Percentiles rank a stretch among this genome's conserved stretches.
These are phyloP conservation scores for Diplotaxis tenuifolia DNA, from an alignment of 345 rosid genomes.

Conservation along the genomic window DNA sequence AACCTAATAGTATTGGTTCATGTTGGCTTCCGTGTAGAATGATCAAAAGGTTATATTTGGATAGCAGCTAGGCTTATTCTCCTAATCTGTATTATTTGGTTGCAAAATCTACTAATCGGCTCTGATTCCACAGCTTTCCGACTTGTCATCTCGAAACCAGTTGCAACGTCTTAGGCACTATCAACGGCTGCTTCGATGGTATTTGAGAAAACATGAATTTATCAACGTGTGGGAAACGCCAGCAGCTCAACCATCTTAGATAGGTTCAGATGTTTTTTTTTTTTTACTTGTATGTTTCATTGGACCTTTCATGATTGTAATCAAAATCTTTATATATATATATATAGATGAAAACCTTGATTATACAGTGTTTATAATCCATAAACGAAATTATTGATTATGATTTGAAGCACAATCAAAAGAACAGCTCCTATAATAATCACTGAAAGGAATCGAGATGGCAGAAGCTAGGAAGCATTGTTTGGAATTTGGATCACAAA, in stretches of 20 bases:
- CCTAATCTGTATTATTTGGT: neutral
- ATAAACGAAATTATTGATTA: too few relatives aligned
- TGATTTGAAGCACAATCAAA: too few relatives aligned
- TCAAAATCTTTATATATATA: neutral
- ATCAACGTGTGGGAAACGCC: slow-evolving; percentile 84
- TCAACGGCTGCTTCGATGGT: slow-evolving; percentile 46
- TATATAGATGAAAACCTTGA: neutral
- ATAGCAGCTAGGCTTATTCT: neutral
- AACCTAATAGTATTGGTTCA: neutral
- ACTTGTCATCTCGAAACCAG: neutral
- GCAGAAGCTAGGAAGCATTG: neutral
- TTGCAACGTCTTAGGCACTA: slow-evolving; percentile 61
- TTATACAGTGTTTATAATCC: neutral
- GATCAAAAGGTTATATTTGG: too few relatives aligned
- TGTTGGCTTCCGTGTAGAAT: neutral
- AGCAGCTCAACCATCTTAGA: slow-evolving; percentile 58
- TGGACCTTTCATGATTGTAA: neutral
- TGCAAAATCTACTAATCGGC: neutral
- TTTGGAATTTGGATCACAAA: neutral
- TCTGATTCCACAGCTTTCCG: neutral
- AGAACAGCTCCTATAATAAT: too few relatives aligned
- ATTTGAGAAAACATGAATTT: slow-evolving; percentile 67
- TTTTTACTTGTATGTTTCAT: too few relatives aligned
- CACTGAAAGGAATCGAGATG: neutral
- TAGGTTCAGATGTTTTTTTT: too few relatives aligned